Conservation (phyloP, 2,329 filamentous ascomycete species). For the Mycocentrospora acerina region DNA sequence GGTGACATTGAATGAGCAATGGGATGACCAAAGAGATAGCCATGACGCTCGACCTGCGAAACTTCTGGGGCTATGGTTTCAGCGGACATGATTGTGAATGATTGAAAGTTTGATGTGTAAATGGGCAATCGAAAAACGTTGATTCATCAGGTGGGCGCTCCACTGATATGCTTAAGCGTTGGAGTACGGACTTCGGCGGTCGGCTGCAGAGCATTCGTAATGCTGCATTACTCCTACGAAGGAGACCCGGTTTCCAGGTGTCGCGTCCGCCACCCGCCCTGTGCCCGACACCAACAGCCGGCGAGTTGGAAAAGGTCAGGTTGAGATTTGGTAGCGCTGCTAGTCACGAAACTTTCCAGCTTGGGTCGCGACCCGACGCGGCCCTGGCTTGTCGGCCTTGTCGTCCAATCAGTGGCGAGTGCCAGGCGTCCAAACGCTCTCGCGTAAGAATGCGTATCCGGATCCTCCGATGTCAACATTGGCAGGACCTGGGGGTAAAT, state of each 20-base stretch:
- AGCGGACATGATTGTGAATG: constrained; percentile 14
- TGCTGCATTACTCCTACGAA: too few species aligned
- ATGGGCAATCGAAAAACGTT: too few species aligned
- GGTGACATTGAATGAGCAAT: constrained; percentile 60
- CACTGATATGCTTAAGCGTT: too few species aligned
- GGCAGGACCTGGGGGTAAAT: constrained; percentile 5
- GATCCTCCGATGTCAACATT: constrained; percentile 1
- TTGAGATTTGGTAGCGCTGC: constrained; percentile 1
- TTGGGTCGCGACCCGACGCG: neutral
- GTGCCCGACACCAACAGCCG: neutral
- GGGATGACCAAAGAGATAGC: constrained; percentile 59
- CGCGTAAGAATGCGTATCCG: constrained; percentile 17
- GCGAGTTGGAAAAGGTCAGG: constrained; percentile 13
- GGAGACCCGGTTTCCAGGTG: too few species aligned
- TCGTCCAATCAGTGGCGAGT: constrained; percentile 8
- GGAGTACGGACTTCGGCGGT: too few species aligned
- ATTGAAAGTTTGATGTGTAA: neutral
- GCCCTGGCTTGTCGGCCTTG: too few species aligned
- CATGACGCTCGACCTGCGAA: constrained; percentile 45
- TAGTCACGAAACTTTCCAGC: constrained; percentile 6
- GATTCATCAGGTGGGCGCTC: too few species aligned
- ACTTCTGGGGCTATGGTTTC: constrained; percentile 14
- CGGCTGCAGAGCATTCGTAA: too few species aligned
- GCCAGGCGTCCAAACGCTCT: constrained; percentile 2
- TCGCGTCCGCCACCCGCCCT: too few species aligned